phyloP scores from a whole-genome alignment of 78 protist species.

The Dictyostelium intermedium region DNA sequence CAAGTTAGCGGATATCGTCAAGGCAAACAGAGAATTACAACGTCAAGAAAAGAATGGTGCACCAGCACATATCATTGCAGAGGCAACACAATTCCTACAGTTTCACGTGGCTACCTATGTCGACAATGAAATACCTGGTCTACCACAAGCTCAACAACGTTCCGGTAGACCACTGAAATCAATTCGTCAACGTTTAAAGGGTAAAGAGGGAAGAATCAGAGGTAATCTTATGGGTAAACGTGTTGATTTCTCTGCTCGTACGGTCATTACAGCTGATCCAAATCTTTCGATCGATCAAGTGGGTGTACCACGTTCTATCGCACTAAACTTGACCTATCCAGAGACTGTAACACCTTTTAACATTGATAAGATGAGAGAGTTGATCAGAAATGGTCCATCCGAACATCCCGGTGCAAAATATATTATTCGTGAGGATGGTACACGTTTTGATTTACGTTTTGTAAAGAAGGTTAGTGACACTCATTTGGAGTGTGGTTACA shows the following conservation, averaged over 20 bases:
- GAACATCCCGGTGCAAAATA: slow-evolving; percentile 90
- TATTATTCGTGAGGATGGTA: slow-evolving; percentile 91
- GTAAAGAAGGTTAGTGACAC: slow-evolving; percentile 56
- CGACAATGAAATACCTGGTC: slow-evolving; percentile 95
- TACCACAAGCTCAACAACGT: slow-evolving; percentile 85
- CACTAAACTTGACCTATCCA: slow-evolving; percentile 97
- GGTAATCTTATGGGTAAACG: slow-evolving; percentile 99
- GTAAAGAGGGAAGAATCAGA: slow-evolving; percentile 99
- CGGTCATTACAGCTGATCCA: slow-evolving; percentile 99
- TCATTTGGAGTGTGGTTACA: slow-evolving; percentile 85
- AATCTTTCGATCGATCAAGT: slow-evolving; percentile 95
- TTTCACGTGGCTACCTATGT: slow-evolving; percentile 95
- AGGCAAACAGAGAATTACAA: slow-evolving; percentile 84
- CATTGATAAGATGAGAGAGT: slow-evolving; percentile 86
- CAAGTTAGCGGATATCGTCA: slow-evolving; percentile 93
- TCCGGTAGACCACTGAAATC: slow-evolving; percentile 97
- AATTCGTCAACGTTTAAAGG: slow-evolving; percentile 98
- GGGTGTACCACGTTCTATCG: slow-evolving; percentile 99
- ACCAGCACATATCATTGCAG: slow-evolving; percentile 77
- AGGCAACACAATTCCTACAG: slow-evolving; percentile 86
- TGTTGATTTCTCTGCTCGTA: slow-evolving; percentile 99
- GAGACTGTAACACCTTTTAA: slow-evolving; percentile 98
- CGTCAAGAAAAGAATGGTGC: slow-evolving; percentile 82
- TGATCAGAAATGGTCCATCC: slow-evolving; percentile 94
- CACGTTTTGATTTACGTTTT: slow-evolving; percentile 89